Base-by-base conservation (phyloP, 768 basidiomycete genomes). In the Lactarius sanguifluus region DNA sequence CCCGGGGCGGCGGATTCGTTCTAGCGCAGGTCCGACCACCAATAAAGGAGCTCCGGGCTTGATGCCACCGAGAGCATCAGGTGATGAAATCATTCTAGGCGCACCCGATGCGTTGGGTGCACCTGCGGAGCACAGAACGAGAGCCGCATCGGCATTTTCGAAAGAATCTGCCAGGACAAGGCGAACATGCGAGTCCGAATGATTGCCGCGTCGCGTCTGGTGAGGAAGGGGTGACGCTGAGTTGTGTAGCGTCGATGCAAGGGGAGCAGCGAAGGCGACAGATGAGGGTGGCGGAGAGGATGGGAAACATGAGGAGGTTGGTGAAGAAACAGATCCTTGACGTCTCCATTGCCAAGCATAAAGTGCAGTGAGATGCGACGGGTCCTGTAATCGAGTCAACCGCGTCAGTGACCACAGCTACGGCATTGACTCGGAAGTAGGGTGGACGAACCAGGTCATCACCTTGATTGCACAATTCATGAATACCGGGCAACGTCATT, bases 121-220 rank as follows among this genome's bases (percentile, higher is more conserved):
- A 16, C 67, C 20, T 1, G 77, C 74, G 52, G 79, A 77, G 28
- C 78, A 77, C 12, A 83, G 72, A 61, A 85, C 66, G 58, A 88
- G 76, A 64, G 85, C 77, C 3, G 84, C 86, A 40, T 86, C 80
- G 1, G 87, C 87, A 20, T 79, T 74, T 38, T 82, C 83, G 64
- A 85, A 72, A 6, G 65, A 69, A 64, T 71, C 66, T 23, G 64
- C 57, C 57, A 74, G 71, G 52, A 73, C 67, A 30, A 71, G 60
- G 47, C 72, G 72, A 52, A 65, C 66, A 43, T 64, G 52, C 10
- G 66, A 57, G 25, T 67, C 66, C 4, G 62, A 10, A 25, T 41
- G 9, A 50, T 57, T 67, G n/a, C 32, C 23, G n/a, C 47, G 57
- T 62, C 59, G 52, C 38, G 47, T 34, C 50, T 64, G 28, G 23